Base-by-base conservation (phyloP, 1,284 basidiomycete genomes). In the Apiotrichum akiyoshidainum region DNA sequence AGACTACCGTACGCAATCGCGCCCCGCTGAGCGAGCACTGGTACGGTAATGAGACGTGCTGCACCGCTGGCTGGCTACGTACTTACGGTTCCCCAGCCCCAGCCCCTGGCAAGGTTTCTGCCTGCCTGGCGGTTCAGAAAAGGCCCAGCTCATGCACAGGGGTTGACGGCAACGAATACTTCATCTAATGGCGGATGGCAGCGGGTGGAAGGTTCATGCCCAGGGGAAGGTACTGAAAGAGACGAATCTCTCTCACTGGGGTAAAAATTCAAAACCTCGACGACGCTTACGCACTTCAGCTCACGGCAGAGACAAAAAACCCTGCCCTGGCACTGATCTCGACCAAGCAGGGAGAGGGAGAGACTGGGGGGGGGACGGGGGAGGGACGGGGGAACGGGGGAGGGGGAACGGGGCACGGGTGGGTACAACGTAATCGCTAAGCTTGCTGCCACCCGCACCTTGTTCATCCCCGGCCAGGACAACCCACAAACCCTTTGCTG, bases 231-330 rank as follows among this genome's bases (percentile, higher is more conserved):
- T 4, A 16, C 40, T 17, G 17, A 21, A 44, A 44, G 12, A 21
- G 19, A 44, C 17, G 19, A 44, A 44, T 16, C 37, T 37, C 14
- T 11, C 37, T 37, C 37, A 37, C 12, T 37, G 14, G 19, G 41
- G 41, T 5, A 46, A 26, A 33, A 33, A 22, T 13, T 31, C 45
- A 48, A 48, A 48, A 44, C 26, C 26, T 17, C 33, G 22, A 16
- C 46, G 13, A 48, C 48, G 35, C 48, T 50, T 41, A 42, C 49
- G 49, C 49, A 51, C 49, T 41, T 50, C 37, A 21, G 16, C 17
- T 33, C 41, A 39, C 49, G 49, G 49, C 39, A 51, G 49, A 22
- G 49, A 39, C 37, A 37, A 16, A 31, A 31, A 7, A n/a, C 22
- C 13, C 11, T 51, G 19, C 41, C 42, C 41, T 52, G 51, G 33